A percentile compares a stretch with the other conserved stretches of the same genome.
Conservation (phyloP, 2,329 filamentous ascomycete species). For the Dothideomycetes sp. region DNA sequence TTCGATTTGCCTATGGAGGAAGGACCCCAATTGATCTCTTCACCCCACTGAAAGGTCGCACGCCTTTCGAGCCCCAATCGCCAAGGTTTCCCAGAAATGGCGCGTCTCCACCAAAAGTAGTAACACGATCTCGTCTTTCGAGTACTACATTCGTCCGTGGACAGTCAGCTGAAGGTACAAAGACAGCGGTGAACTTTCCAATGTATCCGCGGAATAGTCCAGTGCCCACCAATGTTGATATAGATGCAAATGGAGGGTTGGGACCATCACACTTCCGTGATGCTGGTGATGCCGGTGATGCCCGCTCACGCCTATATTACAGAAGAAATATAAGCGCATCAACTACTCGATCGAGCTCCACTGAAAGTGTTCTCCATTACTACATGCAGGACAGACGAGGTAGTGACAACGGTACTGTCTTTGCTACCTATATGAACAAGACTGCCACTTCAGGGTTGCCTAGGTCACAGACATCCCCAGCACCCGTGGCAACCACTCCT, state of each 20-base stretch:
- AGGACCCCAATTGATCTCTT: constrained; percentile 23
- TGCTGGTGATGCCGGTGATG: no score
- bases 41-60: constrained; percentile 20
- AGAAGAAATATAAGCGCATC: no score
- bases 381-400: not conserved
- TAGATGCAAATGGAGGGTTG: not conserved
- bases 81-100: constrained; percentile 11
- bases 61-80: constrained; percentile 7
- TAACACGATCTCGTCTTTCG: constrained; percentile 20
- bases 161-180: no score
- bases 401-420: constrained; percentile 2
- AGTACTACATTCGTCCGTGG: constrained; percentile 25
- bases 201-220: constrained; percentile 1
- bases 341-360: no score
- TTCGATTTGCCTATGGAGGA: constrained; percentile 1
- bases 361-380: no score
- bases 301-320: no score
- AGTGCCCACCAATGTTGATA: not conserved
- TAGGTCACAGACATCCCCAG: not conserved
- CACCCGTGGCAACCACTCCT: no score
- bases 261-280: not conserved
- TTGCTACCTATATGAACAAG: constrained; percentile 9
- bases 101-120: constrained; percentile 3
- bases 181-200: constrained; percentile 1
- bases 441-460: constrained; percentile 6